Conservation (phyloP, 1,284 basidiomycete species). For the Moesziomyces sp. region DNA sequence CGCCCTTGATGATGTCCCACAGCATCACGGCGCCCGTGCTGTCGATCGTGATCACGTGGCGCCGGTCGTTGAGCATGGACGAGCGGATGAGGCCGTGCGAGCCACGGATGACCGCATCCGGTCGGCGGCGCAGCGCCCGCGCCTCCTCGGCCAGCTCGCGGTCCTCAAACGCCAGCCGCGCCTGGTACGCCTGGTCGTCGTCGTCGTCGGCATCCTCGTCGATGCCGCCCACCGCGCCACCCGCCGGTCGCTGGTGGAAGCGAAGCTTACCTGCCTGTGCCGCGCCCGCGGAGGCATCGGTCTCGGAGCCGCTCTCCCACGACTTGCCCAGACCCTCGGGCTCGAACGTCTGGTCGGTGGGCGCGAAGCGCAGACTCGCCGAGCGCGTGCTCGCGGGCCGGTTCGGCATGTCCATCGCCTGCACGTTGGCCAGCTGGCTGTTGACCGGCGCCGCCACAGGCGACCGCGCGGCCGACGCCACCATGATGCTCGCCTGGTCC, state of each 20-base stretch:
- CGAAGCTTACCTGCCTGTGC: conserved; percentile 25
- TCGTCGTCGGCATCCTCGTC: conserved; percentile 21
- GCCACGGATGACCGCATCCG: conserved; percentile 81
- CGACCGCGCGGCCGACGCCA: conserved; percentile 13
- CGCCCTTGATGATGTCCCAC: conserved; percentile 87
- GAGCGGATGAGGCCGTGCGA: conserved; percentile 85
- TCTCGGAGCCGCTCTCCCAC: conserved; percentile 30
- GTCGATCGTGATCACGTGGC: conserved; percentile 91
- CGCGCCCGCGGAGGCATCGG: conserved; percentile 7
- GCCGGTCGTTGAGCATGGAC: conserved; percentile 85
- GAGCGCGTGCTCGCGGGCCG: conserved; percentile 43
- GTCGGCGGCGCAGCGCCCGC: conserved; percentile 73
- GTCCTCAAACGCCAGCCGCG: conserved; percentile 73
- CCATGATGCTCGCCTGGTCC: conserved; percentile 44
- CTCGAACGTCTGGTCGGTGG: conserved; percentile 33
- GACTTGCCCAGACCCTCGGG: conserved; percentile 26
- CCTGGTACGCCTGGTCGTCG: conserved; percentile 35
- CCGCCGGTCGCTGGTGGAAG: background rate
- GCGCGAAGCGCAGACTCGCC: conserved; percentile 53
- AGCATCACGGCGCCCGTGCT: conserved; percentile 83
- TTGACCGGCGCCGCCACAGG: conserved; percentile 27
- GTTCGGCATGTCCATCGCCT: conserved; percentile 30
- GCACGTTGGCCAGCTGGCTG: conserved; percentile 27
- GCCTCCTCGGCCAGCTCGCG: conserved; percentile 87
- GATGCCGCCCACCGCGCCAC: conserved; percentile 1